Base-by-base conservation (phyloP, 352 stramenopile species). In the Phytophthora capsici region DNA sequence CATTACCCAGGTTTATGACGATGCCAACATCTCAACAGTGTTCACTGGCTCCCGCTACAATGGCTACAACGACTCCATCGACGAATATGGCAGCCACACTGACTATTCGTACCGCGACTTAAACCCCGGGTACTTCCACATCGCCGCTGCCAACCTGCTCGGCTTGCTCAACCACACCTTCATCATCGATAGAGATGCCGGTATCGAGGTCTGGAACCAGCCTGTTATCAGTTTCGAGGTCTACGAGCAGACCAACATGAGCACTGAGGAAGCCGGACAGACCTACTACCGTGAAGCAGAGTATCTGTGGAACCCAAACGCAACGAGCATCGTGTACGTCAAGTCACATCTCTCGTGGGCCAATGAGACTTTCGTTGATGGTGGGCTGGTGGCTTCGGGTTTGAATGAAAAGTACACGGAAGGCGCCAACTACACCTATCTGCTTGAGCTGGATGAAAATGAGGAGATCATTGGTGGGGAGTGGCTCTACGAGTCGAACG, bases 141-240 rank as follows among this genome's bases (percentile, higher is more conserved):
- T 80, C 25, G 69, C 69, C 10, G 54, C 78, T 38, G 26, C 63
- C 17, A 85, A 82, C 53, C 44, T 82, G 4, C 56, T 85, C 6
- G 70, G 66, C 6, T 49, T 57, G 12, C 51, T 75, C 13, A 76
- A 76, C 23, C 28, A 73, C 20, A 57, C 70, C 4, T 77, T 85
- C 51, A 63, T 85, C 12, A 43, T 75, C 9, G 77, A 85, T 41
- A 56, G 71, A 8, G 52, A 63, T 2, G 57, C 66, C 22, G 66
- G 63, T 16, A 14, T 19, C 1, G 56, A 77, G 26, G 69, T 87
- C 20, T 86, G 78, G 75, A 86, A 84, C 66, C 71, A 81, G 36
- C 78, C 78, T 4, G 69, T 86, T 23, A 28, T 48, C 19, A 68
- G 62, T 48, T 86, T 83, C 62, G 50, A 73, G 41, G 56, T 82